These are phyloP conservation scores for Fusarium paranaense DNA, from an alignment of 2,329 filamentous ascomycete genomes.

Conservation along the genomic window DNA sequence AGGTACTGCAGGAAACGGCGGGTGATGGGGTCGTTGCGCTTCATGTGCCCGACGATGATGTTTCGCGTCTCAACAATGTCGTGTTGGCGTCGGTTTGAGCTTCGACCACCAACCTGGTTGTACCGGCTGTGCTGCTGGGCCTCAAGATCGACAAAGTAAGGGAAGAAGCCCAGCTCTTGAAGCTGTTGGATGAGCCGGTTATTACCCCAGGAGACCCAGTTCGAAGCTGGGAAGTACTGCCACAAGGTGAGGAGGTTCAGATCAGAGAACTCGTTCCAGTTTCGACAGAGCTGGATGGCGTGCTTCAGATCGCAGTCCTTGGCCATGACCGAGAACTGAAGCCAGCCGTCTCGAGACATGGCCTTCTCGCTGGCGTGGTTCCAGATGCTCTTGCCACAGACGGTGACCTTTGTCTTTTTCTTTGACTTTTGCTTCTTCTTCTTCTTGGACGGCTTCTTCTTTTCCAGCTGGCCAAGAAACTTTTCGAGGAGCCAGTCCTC, in stretches of 20 bases:
- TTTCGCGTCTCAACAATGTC: conserved; percentile 45
- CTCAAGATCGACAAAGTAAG: conserved; percentile 44
- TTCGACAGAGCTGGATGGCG: conserved; percentile 45
- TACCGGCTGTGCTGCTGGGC: conserved; percentile 31
- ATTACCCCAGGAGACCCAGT: conserved; percentile 40
- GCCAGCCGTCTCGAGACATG: conserved; percentile 48
- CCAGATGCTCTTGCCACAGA: conserved; percentile 46
- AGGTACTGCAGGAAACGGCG: conserved; percentile 46
- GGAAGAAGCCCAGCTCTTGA: conserved; percentile 43
- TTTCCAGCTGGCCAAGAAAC: conserved; percentile 2
- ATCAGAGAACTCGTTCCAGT: conserved; percentile 46
- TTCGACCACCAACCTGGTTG: conserved; percentile 34
- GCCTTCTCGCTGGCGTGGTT: conserved; percentile 45
- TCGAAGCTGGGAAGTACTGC: conserved; percentile 46
- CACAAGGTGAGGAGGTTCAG: conserved; percentile 40
- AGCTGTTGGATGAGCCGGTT: conserved; percentile 42
- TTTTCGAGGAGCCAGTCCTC: conserved; percentile 36
- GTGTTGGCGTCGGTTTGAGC: conserved; percentile 37
- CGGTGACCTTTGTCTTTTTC: conserved; percentile 35
- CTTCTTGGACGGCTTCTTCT: conserved; percentile 7
- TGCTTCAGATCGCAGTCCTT: conserved; percentile 46
- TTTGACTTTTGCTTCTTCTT: conserved; percentile 11
- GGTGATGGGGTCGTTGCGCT: conserved; percentile 43
- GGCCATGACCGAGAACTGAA: conserved; percentile 47
- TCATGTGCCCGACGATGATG: conserved; percentile 45